Evolutionary conservation across 768 basidiomycete species (phyloP).

Genomic region (Calvatia gigantea): DNA sequence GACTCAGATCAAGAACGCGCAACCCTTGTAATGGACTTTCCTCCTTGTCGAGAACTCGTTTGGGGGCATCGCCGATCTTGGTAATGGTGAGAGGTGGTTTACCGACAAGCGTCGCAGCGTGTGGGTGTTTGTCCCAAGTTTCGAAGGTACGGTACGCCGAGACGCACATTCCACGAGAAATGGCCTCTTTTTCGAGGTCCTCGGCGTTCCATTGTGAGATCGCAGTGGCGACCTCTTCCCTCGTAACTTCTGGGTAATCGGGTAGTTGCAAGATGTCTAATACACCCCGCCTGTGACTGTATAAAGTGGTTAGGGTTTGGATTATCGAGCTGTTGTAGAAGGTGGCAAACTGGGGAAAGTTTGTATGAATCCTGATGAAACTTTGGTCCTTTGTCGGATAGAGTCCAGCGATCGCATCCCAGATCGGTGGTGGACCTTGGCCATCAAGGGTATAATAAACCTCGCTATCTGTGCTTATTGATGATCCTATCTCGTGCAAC

Average conservation of each 20-base stretch:
- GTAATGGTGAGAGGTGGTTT: conserved; percentile 39
- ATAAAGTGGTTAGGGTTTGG: neutral
- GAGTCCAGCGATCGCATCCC: conserved; percentile 50
- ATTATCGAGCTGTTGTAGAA: neutral
- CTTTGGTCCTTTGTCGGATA: conserved; percentile 49
- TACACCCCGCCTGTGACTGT: conserved; percentile 49
- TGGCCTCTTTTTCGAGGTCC: conserved; percentile 47
- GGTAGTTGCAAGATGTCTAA: conserved; percentile 39
- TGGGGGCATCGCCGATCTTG: conserved; percentile 48
- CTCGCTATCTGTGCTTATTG: conserved; percentile 39
- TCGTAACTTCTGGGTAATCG: conserved; percentile 26
- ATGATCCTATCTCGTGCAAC: neutral
- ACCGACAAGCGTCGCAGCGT: conserved; percentile 37
- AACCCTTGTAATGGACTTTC: conserved; percentile 43
- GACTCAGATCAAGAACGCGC: conserved; percentile 53
- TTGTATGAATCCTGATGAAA: conserved; percentile 57
- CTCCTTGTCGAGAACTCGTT: conserved; percentile 16
- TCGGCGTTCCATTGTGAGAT: conserved; percentile 38
- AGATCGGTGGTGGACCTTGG: conserved; percentile 28
- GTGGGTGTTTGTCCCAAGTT: conserved; percentile 48
- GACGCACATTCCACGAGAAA: conserved; percentile 42
- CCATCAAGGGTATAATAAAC: conserved; percentile 46
- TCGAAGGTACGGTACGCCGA: conserved; percentile 45
- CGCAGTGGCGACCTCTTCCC: conserved; percentile 33
- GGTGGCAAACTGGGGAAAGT: conserved; percentile 54